phyloP scores from a whole-genome alignment of 2,329 filamentous ascomycete genomes.

The Thyridium curvatum region DNA sequence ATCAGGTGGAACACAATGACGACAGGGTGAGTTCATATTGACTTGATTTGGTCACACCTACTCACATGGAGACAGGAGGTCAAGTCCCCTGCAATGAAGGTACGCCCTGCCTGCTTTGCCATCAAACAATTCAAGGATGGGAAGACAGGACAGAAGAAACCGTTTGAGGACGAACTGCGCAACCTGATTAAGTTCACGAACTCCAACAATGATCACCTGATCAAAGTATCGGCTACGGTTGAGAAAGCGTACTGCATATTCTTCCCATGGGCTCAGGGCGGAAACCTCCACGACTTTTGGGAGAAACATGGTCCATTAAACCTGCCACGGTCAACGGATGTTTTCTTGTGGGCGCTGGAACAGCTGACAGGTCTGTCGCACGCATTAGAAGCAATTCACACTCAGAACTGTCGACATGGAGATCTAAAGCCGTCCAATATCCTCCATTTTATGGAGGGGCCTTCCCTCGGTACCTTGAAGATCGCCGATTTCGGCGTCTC shows the following conservation, averaged over 20 bases:
- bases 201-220: background rate
- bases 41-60: too few relatives aligned
- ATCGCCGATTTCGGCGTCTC: constrained; percentile 11
- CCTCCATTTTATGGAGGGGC: constrained; percentile 2
- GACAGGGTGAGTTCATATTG: too few relatives aligned
- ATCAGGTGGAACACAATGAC: too few relatives aligned
- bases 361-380: constrained; percentile 4
- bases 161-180: too few relatives aligned
- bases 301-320: background rate
- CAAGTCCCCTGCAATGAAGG: too few relatives aligned
- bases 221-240: background rate
- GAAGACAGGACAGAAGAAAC: too few relatives aligned
- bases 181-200: too few relatives aligned
- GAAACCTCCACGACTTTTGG: constrained; percentile 6
- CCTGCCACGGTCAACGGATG: background rate
- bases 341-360: constrained; percentile 1
- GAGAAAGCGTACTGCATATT: constrained; percentile 6
- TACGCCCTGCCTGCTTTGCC: too few relatives aligned
- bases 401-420: constrained; percentile 7
- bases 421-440: constrained; percentile 11
- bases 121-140: too few relatives aligned
- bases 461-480: constrained; percentile 1
- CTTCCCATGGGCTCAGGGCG: constrained; percentile 10
- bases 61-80: too few relatives aligned
- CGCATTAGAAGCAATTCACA: constrained; percentile 3